These are phyloP conservation scores for Hordeum pubiflorum DNA, from an alignment of 202 grass and related monocot genomes.

Conservation along the genomic window DNA sequence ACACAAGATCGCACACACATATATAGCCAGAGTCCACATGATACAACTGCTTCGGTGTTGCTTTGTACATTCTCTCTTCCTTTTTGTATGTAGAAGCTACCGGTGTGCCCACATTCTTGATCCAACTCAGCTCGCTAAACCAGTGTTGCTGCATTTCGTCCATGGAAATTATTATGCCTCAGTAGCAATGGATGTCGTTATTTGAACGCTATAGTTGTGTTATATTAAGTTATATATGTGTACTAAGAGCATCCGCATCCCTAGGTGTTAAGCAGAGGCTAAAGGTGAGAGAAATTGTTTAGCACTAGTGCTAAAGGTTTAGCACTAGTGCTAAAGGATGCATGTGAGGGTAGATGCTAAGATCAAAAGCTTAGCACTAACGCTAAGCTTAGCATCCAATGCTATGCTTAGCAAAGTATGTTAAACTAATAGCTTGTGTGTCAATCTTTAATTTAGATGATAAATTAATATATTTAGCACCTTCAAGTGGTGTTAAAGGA, in stretches of 20 bases:
- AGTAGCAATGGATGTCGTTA: background rate
- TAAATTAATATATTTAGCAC: background rate
- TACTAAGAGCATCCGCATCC: conserved; percentile 5
- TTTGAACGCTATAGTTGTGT: background rate
- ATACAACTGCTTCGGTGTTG: background rate
- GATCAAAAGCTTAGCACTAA: conserved; percentile 4
- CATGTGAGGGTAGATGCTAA: conserved; percentile 1
- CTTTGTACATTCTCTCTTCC: background rate
- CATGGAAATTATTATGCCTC: background rate
- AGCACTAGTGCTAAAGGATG: background rate
- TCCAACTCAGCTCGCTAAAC: background rate
- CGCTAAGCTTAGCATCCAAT: background rate
- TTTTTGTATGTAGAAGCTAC: background rate
- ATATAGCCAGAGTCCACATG: background rate
- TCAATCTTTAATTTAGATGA: background rate
- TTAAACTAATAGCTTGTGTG: background rate
- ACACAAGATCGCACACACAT: background rate
- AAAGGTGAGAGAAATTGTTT: conserved; percentile 7
- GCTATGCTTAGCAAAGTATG: background rate
- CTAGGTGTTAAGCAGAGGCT: background rate
- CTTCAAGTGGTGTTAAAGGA: background rate
- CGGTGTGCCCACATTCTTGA: background rate
- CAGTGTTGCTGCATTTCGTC: background rate
- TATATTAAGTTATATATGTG: background rate
- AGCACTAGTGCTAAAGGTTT: background rate